These are phyloP conservation scores for Thuja plicata DNA, from an alignment of 83 land plant genomes.

Conservation along the genomic window DNA sequence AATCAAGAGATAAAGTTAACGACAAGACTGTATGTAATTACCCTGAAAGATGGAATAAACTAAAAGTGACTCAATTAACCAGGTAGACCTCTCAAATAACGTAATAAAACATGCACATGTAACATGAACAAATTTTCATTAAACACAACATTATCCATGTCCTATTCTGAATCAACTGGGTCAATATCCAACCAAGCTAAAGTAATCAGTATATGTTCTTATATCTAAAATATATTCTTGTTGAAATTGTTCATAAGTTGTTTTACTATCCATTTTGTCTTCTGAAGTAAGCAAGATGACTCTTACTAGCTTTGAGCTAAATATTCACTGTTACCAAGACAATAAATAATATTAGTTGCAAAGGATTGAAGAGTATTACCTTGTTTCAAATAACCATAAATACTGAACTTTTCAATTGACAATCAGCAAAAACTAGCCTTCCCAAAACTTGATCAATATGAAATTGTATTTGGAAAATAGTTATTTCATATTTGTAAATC, in stretches of 20 bases:
- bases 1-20: neutral
- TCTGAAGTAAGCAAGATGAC: neutral
- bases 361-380: neutral
- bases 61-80: neutral
- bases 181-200: neutral
- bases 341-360: neutral
- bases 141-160: neutral
- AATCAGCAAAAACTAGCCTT: neutral
- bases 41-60: neutral
- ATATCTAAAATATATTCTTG: neutral
- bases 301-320: neutral
- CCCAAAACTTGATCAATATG: neutral
- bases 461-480: neutral
- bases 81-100: neutral
- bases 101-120: neutral
- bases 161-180: neutral
- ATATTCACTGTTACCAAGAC: neutral
- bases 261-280: neutral
- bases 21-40: neutral
- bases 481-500: neutral
- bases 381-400: neutral
- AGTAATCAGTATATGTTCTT: neutral
- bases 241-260: neutral
- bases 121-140: neutral
- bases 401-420: neutral